Base-by-base conservation (phyloP, 139 green algal genomes). In the Closterium sp. region DNA sequence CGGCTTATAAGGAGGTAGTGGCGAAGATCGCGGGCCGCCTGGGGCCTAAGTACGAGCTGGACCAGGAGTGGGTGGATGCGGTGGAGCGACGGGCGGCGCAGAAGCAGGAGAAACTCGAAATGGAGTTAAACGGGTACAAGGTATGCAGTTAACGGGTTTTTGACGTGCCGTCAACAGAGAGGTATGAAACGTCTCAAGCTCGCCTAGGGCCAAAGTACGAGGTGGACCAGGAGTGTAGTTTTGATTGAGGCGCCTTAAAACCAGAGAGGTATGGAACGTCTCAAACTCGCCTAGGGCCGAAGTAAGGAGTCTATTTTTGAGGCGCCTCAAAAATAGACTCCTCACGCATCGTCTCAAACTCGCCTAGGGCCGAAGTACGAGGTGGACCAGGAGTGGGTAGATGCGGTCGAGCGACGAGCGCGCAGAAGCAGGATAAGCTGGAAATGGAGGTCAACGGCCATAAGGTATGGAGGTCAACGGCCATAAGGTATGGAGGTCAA, bases 121-220 rank as follows among this genome's bases (percentile, higher is more conserved):
- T 84, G 30, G 92, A 94, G 84, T 84, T 94, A 34, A 93, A 92
- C 36, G 89, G 89, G 36, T 94, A 93, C 86, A 92, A 93, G 87
- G 86, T 93, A 38, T 25, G 35, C 21, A 84, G 43, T 21, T 25
- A 21, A 66, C 43, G 9, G 43, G 43, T 66, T n/a, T n/a, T n/a
- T n/a, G n/a, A n/a, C n/a, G n/a, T n/a, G n/a, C n/a, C n/a, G n/a
- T n/a, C n/a, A n/a, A n/a, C n/a, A n/a, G n/a, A n/a, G n/a, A n/a
- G n/a, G n/a, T n/a, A n/a, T n/a, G n/a, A n/a, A n/a, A n/a, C n/a
- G n/a, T n/a, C n/a, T n/a, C n/a, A n/a, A n/a, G n/a, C n/a, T n/a
- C 30, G 43, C 23, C 66, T 92, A 1, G 89, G 91, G 12, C 76
- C 31, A n/a, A 84, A n/a, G 21, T 66, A 87, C 30, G 21, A 93